Percentiles rank a stretch among this genome's conserved stretches.
These are phyloP conservation scores for Backusella psychrophila DNA, from an alignment of 192 early-diverging fungal species.

Conservation along the genomic window DNA sequence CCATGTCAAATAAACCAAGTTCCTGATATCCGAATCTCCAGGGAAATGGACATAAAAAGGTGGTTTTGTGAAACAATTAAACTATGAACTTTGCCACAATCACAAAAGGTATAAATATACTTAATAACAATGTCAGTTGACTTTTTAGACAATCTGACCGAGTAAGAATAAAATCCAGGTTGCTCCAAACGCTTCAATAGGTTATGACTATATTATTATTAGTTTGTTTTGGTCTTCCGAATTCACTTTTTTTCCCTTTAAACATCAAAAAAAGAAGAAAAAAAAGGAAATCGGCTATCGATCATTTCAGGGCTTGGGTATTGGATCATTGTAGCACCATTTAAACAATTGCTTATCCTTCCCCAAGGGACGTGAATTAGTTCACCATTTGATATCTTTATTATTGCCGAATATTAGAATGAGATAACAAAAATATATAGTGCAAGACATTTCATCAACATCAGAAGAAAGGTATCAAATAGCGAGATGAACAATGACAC, in stretches of 20 bases:
- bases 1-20: not conserved
- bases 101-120: no score
- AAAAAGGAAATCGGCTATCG: not conserved
- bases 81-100: not conserved
- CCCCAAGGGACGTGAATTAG: not conserved
- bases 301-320: no score
- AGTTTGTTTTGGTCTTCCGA: not conserved
- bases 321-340: not conserved
- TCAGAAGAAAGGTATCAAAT: not conserved
- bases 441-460: not conserved
- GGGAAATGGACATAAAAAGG: not conserved
- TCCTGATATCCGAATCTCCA: not conserved
- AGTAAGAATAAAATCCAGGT: not conserved
- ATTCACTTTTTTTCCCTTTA: not conserved
- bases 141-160: not conserved
- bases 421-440: not conserved
- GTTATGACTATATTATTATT: not conserved
- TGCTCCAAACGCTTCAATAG: not conserved
- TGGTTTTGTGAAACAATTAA: not conserved
- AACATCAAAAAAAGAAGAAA: not conserved
- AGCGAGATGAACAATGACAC: not conserved
- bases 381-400: not conserved
- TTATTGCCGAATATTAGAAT: not conserved
- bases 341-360: not conserved
- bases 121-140: not conserved